Evolutionary conservation across 495 filamentous ascomycete species (phyloP).

Genomic region (Tuber melanosporum): DNA sequence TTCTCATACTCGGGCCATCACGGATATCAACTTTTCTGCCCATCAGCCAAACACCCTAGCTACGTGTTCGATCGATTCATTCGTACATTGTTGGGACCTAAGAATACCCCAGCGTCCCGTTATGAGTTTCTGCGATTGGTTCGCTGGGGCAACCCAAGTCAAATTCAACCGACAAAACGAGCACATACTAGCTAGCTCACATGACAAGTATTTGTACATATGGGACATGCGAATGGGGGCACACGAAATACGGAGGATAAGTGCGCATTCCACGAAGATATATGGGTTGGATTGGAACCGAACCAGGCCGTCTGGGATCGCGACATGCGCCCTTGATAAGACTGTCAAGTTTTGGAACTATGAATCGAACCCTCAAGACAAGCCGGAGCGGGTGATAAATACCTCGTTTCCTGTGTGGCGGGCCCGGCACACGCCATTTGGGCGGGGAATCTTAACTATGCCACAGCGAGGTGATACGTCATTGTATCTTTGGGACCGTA

Average conservation of each 20-base stretch:
- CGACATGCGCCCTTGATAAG: constrained; percentile 85
- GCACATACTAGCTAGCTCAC: constrained; percentile 79
- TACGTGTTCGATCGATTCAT: constrained; percentile 88
- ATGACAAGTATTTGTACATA: constrained; percentile 76
- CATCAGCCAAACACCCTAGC: constrained; percentile 84
- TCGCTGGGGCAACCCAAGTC: constrained; percentile 89
- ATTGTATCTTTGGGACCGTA: constrained; percentile 79
- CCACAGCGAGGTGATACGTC: constrained; percentile 78
- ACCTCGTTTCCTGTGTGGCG: constrained; percentile 88
- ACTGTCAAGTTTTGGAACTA: constrained; percentile 96
- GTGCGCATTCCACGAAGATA: constrained; percentile 90
- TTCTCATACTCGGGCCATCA: constrained; percentile 83
- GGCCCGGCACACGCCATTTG: constrained; percentile 90
- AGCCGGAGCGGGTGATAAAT: constrained; percentile 65
- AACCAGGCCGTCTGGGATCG: constrained; percentile 59
- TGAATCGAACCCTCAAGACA: constrained; percentile 49
- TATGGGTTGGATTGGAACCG: constrained; percentile 95
- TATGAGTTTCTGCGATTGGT: constrained; percentile 86
- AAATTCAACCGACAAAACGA: constrained; percentile 88
- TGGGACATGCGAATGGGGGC: constrained; percentile 86
- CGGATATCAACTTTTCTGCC: constrained; percentile 93
- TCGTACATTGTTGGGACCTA: constrained; percentile 90
- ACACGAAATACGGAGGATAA: constrained; percentile 70
- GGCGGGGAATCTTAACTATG: constrained; percentile 81
- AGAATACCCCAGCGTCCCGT: constrained; percentile 65